phyloP scores from a whole-genome alignment of 768 basidiomycete species.

The Termitomyces sp. region DNA sequence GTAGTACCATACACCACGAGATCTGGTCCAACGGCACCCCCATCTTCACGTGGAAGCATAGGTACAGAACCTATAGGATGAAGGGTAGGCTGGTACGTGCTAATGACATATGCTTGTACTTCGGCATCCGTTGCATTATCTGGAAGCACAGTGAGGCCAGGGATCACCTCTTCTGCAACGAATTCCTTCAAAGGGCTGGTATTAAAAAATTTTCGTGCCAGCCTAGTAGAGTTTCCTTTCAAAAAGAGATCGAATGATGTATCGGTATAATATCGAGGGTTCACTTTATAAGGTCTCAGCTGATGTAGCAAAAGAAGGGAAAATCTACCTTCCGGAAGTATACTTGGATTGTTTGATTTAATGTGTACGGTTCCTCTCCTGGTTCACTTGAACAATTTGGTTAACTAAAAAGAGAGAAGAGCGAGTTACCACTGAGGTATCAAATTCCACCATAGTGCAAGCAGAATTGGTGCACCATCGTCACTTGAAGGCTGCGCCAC shows the following conservation, averaged over 20 bases:
- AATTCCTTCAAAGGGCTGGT: conserved; percentile 2
- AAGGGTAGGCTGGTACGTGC: neutral
- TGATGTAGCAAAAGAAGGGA: neutral
- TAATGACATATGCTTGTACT: conserved; percentile 1
- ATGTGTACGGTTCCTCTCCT: conserved; percentile 8
- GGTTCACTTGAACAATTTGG: neutral
- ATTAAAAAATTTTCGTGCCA: conserved; percentile 6
- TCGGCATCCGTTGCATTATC: conserved; percentile 4
- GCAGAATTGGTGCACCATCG: neutral
- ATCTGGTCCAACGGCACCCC: conserved; percentile 12
- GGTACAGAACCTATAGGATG: conserved; percentile 11
- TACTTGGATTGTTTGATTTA: conserved; percentile 8
- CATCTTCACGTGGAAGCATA: conserved; percentile 9
- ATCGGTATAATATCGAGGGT: conserved; percentile 6
- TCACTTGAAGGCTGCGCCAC: neutral
- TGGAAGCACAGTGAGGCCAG: conserved; percentile 4
- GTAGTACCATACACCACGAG: conserved; percentile 9
- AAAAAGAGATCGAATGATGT: conserved; percentile 3
- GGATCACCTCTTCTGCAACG: neutral
- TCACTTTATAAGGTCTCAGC: neutral
- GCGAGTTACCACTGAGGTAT: conserved; percentile 10
- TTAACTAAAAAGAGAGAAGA: neutral
- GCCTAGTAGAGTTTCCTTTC: conserved; percentile 9
- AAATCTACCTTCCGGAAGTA: conserved; percentile 6
- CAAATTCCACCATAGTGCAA: conserved; percentile 8